Conservation (phyloP, 179 eudicot species). For the Vitellaria paradoxa region DNA sequence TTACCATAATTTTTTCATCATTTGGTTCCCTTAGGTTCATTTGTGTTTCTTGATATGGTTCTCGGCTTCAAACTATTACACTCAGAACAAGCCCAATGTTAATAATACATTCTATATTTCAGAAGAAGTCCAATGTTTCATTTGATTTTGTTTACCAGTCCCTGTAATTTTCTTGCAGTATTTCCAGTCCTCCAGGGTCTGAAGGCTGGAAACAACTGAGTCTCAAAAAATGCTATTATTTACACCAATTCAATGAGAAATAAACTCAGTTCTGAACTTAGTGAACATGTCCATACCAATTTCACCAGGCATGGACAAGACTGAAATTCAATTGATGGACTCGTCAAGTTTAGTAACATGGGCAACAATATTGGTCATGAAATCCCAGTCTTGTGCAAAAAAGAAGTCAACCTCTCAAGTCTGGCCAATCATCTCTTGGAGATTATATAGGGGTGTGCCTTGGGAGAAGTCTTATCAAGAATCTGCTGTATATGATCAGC, state of each 20-base stretch:
- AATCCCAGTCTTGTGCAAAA: background rate
- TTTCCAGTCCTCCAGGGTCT: too few relatives aligned
- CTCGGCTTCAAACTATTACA: background rate
- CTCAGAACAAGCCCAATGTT: too few relatives aligned
- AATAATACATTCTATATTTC: too few relatives aligned
- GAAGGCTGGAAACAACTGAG: background rate
- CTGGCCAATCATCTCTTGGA: too few relatives aligned
- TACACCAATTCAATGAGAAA: background rate
- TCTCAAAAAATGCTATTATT: background rate
- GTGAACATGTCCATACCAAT: background rate
- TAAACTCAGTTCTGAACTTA: constrained; percentile 1
- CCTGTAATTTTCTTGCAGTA: too few relatives aligned
- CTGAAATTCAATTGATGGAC: background rate
- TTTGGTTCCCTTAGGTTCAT: too few relatives aligned
- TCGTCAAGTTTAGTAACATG: background rate
- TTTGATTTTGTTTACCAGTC: too few relatives aligned
- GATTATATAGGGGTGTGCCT: too few relatives aligned
- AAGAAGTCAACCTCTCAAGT: background rate
- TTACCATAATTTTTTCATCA: too few relatives aligned
- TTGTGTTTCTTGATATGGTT: background rate
- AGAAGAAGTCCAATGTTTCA: too few relatives aligned
- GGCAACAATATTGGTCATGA: background rate
- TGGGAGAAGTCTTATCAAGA: constrained; percentile 5
- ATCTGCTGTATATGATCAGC: constrained; percentile 25
- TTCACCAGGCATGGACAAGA: background rate